Evolutionary conservation across 2,329 filamentous ascomycete species (phyloP).

Genomic region (Parastagonospora nodorum): DNA sequence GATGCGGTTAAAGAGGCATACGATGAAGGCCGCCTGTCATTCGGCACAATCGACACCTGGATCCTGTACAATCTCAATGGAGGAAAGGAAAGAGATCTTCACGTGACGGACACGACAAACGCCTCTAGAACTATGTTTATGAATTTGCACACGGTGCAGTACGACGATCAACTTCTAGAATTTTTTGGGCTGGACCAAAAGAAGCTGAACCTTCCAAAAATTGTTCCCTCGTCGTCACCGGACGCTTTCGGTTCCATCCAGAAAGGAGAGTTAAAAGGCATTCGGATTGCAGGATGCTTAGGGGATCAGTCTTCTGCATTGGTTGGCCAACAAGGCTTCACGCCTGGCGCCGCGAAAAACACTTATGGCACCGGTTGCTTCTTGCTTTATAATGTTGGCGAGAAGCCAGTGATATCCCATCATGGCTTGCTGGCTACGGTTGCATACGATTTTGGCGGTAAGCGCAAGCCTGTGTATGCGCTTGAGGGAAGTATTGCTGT

Average conservation of each 20-base stretch:
- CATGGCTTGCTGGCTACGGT: conserved; percentile 85
- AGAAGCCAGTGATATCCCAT: conserved; percentile 81
- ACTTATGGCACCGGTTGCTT: conserved; percentile 92
- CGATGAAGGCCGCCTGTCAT: conserved; percentile 74
- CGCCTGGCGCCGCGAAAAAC: conserved; percentile 82
- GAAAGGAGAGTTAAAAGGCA: conserved; percentile 62
- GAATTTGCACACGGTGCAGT: conserved; percentile 80
- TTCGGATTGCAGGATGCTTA: conserved; percentile 79
- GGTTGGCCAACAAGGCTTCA: conserved; percentile 84
- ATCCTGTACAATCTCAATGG: conserved; percentile 84
- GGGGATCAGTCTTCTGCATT: conserved; percentile 87
- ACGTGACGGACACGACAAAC: conserved; percentile 86
- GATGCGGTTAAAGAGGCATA: conserved; percentile 74
- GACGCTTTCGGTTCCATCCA: conserved; percentile 71
- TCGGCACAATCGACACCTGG: conserved; percentile 90
- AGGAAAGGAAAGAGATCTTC: conserved; percentile 67
- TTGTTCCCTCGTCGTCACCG: conserved; percentile 78
- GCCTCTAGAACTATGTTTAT: conserved; percentile 94
- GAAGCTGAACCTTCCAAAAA: conserved; percentile 79
- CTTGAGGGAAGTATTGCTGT: conserved; percentile 85
- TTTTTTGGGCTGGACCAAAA: conserved; percentile 78
- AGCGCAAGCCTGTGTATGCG: conserved; percentile 73
- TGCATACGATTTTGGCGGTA: conserved; percentile 78
- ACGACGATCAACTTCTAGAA: conserved; percentile 74
- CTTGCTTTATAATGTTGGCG: conserved; percentile 85